Evolutionary conservation across 192 early-diverging fungal species (phyloP).

Genomic region (Pilaira anomala): DNA sequence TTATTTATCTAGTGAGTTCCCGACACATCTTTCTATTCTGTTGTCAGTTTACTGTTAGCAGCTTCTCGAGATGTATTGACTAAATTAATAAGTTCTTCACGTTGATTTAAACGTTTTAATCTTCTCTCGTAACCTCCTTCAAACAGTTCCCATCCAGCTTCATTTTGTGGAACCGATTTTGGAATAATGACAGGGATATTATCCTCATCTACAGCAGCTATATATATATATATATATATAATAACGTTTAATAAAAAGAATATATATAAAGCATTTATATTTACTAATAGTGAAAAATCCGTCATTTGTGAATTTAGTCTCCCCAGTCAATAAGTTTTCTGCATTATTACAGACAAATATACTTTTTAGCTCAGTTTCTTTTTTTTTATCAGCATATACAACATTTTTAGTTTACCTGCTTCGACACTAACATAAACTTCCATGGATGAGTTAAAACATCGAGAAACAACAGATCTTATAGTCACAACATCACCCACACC

Average conservation of each 20-base stretch:
- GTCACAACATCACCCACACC: slow-evolving; percentile 55
- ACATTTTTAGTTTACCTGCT: slow-evolving; percentile 25
- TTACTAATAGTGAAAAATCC: slow-evolving; percentile 56
- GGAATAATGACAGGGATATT: slow-evolving; percentile 40
- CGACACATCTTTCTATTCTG: no score
- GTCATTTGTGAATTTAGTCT: slow-evolving; percentile 57
- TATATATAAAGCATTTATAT: background rate
- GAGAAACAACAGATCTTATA: slow-evolving; percentile 50
- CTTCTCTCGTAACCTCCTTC: slow-evolving; percentile 40
- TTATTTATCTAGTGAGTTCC: no score
- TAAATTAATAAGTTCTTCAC: slow-evolving; percentile 39
- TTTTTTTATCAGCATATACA: slow-evolving; percentile 3
- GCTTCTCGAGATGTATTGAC: slow-evolving; percentile 1
- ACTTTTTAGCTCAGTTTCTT: background rate
- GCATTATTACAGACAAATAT: slow-evolving; percentile 3
- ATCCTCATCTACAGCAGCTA: slow-evolving; percentile 39
- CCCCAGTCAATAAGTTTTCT: slow-evolving; percentile 53
- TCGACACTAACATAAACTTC: slow-evolving; percentile 58
- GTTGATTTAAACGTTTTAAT: slow-evolving; percentile 35
- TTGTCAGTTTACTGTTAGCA: background rate
- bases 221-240: background rate
- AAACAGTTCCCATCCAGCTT: slow-evolving; percentile 38
- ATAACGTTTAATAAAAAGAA: background rate
- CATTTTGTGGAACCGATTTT: slow-evolving; percentile 33
- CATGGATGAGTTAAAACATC: slow-evolving; percentile 51